Conservation (phyloP, 2,329 filamentous ascomycete genomes). For the Fusarium sp. region DNA sequence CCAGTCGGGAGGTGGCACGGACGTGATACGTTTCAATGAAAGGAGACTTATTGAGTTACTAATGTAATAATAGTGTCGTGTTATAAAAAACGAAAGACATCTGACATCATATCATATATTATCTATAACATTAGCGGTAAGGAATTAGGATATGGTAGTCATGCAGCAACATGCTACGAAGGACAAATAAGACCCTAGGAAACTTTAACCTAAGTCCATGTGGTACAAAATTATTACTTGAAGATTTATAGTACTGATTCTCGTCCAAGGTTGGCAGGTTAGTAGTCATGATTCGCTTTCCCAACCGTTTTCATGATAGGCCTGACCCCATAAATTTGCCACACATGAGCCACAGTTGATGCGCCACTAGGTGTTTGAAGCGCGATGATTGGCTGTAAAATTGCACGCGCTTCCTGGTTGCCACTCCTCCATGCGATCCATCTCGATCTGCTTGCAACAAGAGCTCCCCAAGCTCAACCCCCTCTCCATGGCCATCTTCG, state of each 20-base stretch:
- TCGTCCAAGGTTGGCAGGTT: neutral
- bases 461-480: slow-evolving; percentile 43
- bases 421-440: slow-evolving; percentile 45
- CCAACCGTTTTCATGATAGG: slow-evolving; percentile 6
- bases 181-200: neutral
- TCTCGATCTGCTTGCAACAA: slow-evolving; percentile 42
- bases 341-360: slow-evolving; percentile 22
- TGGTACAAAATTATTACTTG: neutral
- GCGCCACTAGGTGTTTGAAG: slow-evolving; percentile 27
- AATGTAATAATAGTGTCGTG: neutral
- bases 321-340: neutral
- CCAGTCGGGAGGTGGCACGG: neutral
- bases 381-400: slow-evolving; percentile 33
- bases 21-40: neutral
- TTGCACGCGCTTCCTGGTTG: slow-evolving; percentile 38
- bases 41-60: neutral
- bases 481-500: slow-evolving; percentile 43
- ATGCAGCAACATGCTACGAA: neutral
- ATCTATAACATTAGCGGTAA: neutral
- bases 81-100: neutral
- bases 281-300: neutral
- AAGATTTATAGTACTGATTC: neutral
- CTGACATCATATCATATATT: neutral
- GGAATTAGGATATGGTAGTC: no score
- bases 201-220: neutral